Base-by-base conservation (phyloP, 306 rosid genomes). In the Gillenia trifoliata region DNA sequence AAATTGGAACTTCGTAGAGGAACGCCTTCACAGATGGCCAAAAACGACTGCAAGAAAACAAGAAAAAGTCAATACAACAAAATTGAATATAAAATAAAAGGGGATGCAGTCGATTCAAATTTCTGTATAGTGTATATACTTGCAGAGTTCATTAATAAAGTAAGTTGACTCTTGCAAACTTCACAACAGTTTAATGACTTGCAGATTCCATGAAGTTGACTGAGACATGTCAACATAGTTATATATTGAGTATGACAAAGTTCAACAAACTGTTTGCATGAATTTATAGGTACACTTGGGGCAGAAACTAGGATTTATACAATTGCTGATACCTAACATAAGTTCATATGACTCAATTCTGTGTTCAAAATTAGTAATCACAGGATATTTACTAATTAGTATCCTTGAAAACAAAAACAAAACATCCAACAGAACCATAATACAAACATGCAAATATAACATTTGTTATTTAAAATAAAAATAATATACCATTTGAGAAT, bases 11-110 rank as follows among this genome's bases (percentile, higher is more conserved):
- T 52, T 91, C 91, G 69, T 81, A 80, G 72, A 93, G 89, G 83
- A 91, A 91, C 36, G 77, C 83, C 88, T 88, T 88, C 76, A 91
- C 68, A 61, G 97, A 89, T 66, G 97, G 82, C 97, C 94, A 86
- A 77, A 93, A 93, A 52, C 91, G 96, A 60, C 98, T 91, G 76
- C 91, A 86, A 76, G 72, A 75, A 82, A 73, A 68, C 7, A 20
- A 29, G 40, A 60, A 28, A 60, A 52, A 10, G 19, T 55, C 26
- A 43, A 34, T 23, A 3, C 36, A 63, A 45, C 23, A 20, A 41
- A 65, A n/a, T n/a, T 55, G 40, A 56, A 17, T 17, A 11, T 30
- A 11, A 64, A 55, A 22, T 1, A 69, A 3, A 52, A 23, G 34
- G 47, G 65, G 34, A 71, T 3, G 22, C 30, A 33, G 64, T 54